Conservation (phyloP, 2,329 filamentous ascomycete genomes). For the Paramyrothecium sp. region DNA sequence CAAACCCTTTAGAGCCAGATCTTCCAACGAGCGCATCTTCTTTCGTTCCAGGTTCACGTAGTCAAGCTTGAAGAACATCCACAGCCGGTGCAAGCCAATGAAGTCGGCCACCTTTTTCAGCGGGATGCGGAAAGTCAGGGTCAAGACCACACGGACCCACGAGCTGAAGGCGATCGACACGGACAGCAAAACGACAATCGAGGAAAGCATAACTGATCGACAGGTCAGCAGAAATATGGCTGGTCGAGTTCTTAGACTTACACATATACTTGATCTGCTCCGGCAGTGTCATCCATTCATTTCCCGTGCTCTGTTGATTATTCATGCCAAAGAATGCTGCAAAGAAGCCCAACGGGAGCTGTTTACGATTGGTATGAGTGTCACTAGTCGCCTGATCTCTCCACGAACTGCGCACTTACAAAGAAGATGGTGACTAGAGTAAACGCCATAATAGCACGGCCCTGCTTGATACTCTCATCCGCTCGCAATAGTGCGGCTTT, state of each 20-base stretch:
- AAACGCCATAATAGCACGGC: slow-evolving; percentile 43
- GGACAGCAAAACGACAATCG: background rate
- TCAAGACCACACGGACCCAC: background rate
- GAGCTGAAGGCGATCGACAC: background rate
- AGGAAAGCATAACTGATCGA: background rate
- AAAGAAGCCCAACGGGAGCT: slow-evolving; percentile 36
- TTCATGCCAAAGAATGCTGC: slow-evolving; percentile 39
- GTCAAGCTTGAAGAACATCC: background rate
- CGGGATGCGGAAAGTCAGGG: background rate
- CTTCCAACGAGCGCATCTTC: no score
- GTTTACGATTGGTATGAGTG: background rate
- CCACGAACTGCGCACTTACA: slow-evolving; percentile 21
- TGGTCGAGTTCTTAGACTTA: background rate
- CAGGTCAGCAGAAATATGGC: background rate
- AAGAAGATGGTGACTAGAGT: slow-evolving; percentile 46
- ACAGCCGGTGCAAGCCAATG: background rate
- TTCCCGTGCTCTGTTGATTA: slow-evolving; percentile 9
- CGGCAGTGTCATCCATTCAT: background rate
- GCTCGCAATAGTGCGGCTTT: slow-evolving; percentile 36
- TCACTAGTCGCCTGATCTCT: background rate
- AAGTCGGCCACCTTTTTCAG: background rate
- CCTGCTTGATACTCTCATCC: slow-evolving; percentile 38
- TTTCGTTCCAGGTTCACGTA: background rate
- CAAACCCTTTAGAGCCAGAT: no score
- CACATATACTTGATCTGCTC: slow-evolving; percentile 1